These are phyloP conservation scores for Waltiozyma sp. DNA, from an alignment of 1,139 yeast species.

Conservation along the genomic window DNA sequence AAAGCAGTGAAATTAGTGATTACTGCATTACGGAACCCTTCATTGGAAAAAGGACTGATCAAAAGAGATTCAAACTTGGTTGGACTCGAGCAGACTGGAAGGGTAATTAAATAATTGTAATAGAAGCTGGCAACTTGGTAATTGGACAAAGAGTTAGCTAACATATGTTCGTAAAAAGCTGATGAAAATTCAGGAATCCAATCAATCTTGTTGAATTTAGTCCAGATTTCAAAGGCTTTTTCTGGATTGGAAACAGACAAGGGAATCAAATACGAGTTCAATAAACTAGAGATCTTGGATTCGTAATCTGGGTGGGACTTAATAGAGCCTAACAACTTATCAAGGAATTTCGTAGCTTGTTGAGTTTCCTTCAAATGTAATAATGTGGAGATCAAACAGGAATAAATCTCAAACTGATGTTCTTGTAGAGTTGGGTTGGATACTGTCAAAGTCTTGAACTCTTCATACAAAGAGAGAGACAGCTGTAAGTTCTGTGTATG, in stretches of 20 bases:
- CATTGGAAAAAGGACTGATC: background rate
- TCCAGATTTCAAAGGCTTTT: slow-evolving; percentile 24
- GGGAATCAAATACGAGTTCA: slow-evolving; percentile 24
- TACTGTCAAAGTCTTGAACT: slow-evolving; percentile 19
- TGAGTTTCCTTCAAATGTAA: slow-evolving; percentile 37
- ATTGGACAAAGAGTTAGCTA: slow-evolving; percentile 22
- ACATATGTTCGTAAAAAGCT: slow-evolving; percentile 24
- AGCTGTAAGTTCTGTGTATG: slow-evolving; percentile 21
- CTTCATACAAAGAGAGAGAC: slow-evolving; percentile 23
- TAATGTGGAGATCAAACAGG: slow-evolving; percentile 39
- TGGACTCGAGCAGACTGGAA: slow-evolving; percentile 10
- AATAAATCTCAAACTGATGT: slow-evolving; percentile 38
- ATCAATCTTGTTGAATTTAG: slow-evolving; percentile 22
- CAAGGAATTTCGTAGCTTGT: slow-evolving; percentile 46
- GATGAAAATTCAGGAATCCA: slow-evolving; percentile 30
- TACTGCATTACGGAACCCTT: slow-evolving; percentile 8
- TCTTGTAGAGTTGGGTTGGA: slow-evolving; percentile 12
- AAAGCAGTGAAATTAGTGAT: slow-evolving; percentile 14
- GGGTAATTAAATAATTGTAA: slow-evolving; percentile 25
- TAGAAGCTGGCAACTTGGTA: slow-evolving; percentile 18
- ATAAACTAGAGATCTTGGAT: slow-evolving; percentile 19
- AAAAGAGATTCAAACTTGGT: background rate
- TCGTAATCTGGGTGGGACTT: slow-evolving; percentile 21
- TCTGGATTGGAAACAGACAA: slow-evolving; percentile 22
- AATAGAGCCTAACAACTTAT: slow-evolving; percentile 26